Conservation (phyloP, 228 moss, liverwort and hornwort species). For the Sphagnum magellanicum region DNA sequence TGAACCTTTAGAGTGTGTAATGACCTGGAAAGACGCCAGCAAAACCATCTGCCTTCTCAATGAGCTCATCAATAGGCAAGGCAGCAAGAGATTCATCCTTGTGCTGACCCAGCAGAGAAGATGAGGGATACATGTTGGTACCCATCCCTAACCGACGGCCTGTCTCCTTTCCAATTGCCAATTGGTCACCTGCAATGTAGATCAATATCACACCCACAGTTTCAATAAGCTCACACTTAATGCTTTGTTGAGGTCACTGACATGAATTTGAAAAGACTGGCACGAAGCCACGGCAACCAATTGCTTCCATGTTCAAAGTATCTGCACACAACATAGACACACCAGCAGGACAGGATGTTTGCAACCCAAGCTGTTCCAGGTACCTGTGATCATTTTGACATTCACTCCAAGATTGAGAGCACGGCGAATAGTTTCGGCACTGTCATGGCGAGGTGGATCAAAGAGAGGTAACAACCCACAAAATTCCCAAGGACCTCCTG, state of each 20-base stretch:
- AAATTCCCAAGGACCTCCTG: slow-evolving; percentile 33
- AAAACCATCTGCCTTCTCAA: slow-evolving; percentile 58
- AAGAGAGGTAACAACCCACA: slow-evolving; percentile 44
- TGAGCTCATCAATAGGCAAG: slow-evolving; percentile 44
- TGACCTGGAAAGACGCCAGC: slow-evolving; percentile 52
- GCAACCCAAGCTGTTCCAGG: too few species aligned
- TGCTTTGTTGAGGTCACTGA: too few species aligned
- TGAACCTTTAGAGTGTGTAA: neutral
- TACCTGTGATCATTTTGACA: slow-evolving; percentile 16
- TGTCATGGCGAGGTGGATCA: slow-evolving; percentile 50
- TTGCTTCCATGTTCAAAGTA: too few species aligned
- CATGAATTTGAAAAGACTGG: too few species aligned
- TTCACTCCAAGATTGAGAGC: slow-evolving; percentile 11
- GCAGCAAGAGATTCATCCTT: slow-evolving; percentile 42
- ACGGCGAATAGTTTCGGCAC: slow-evolving; percentile 50
- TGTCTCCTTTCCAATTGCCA: slow-evolving; percentile 59
- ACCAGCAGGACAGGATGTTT: too few species aligned
- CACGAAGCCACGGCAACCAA: too few species aligned
- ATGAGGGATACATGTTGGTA: slow-evolving; percentile 58
- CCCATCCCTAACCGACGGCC: slow-evolving; percentile 60
- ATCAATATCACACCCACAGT: too few species aligned
- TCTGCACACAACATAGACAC: too few species aligned
- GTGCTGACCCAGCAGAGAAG: slow-evolving; percentile 40
- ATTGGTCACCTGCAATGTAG: slow-evolving; percentile 42
- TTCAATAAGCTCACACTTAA: too few species aligned